Evolutionary conservation across 2,329 filamentous ascomycete genomes (phyloP), one percentile per base, ranked within the genome.

Genomic region (Sporothrix pallida): DNA sequence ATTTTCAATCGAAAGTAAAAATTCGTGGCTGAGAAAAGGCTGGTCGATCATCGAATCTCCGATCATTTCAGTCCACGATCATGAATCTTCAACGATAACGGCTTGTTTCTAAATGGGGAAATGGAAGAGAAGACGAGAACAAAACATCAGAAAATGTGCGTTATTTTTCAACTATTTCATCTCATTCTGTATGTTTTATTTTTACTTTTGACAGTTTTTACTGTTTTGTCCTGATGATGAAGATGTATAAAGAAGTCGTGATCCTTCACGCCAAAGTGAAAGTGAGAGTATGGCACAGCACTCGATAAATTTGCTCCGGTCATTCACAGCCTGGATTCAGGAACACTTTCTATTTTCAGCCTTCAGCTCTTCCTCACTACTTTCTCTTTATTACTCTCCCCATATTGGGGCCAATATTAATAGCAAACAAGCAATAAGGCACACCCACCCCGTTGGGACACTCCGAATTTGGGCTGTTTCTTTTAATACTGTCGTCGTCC

Each of bases 41-140:
- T 12, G 8, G 60, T 44, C 31, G 31, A 63, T 63, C 60, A 63
- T 44, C 31, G 17, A 63, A 20, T 44, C 15, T 44, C 8, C 31
- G 13, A 8, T 44, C 17, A 44, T 54, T 9, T 17, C 8, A 2
- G 20, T 3, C 52, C 52, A 17, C 9, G 1, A 48, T 48, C 50
- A 20, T 9, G 2, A 54, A 54, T 15, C 31, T 6, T 37, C 31
- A 37, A 37, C 31, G 7, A 7, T n/a, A 20, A 63, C 17, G 15
- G 31, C 20, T 26, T 70, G 68, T 37, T 69, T 71, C 68, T 71
- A 71, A 71, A 71, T 71, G 69, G 69, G 42, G 69, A 71, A 71
- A 58, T 26, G 69, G 69, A 48, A 71, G 42, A 70, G 13, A 20
- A 9, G 56, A 37, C 63, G 20, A 50, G 23, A 26, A 26, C 23